phyloP scores from a whole-genome alignment of 2,329 filamentous ascomycete species.

The Fusarium pininemorale region DNA sequence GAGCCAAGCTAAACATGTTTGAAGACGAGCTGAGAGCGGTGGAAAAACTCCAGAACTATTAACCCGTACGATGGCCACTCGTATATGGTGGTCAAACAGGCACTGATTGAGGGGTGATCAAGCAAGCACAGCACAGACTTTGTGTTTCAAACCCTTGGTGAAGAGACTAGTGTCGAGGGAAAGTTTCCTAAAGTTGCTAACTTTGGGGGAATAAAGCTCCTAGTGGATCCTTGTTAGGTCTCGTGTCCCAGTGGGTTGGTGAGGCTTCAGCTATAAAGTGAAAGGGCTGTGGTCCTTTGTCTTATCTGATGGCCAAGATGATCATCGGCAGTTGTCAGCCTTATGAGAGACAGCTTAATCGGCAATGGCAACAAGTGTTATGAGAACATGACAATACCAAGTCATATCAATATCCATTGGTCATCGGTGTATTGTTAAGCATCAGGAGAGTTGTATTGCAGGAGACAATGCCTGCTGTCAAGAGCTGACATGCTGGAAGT shows the following conservation, averaged over 20 bases:
- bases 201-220: background rate
- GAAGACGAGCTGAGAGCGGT: conserved; percentile 20
- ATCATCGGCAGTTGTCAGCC: conserved; percentile 7
- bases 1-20: conserved; percentile 12
- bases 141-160: conserved; percentile 36
- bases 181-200: background rate
- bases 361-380: too few species aligned
- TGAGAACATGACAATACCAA: background rate
- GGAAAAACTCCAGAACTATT: conserved; percentile 26
- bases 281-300: conserved; percentile 14
- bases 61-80: conserved; percentile 7
- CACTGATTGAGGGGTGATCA: conserved; percentile 27
- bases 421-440: background rate
- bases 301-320: conserved; percentile 8
- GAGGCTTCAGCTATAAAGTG: background rate
- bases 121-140: conserved; percentile 12
- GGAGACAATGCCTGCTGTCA: background rate
- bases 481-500: background rate
- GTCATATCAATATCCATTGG: background rate
- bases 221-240: background rate
- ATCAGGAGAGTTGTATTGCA: background rate
- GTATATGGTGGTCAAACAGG: conserved; percentile 26
- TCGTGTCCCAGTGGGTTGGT: background rate
- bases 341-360: background rate
- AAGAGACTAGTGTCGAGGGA: background rate